Conservation (phyloP, 345 rosid species). For the Iberis pinnata region DNA sequence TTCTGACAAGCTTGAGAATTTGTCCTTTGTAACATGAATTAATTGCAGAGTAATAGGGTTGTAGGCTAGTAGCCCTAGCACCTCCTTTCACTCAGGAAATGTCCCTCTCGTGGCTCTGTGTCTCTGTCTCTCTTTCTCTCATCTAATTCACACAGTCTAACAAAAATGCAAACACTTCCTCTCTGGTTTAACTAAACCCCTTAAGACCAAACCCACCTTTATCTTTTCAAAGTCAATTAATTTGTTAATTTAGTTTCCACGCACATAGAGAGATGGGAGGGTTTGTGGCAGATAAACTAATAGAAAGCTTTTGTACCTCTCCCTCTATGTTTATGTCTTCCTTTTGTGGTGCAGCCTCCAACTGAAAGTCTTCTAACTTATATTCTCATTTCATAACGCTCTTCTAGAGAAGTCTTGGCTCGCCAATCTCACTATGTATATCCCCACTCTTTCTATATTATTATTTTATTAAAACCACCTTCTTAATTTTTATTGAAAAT, state of each 20-base stretch:
- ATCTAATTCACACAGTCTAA: slow-evolving; percentile 24
- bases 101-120: slow-evolving; percentile 58
- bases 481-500: slow-evolving; percentile 1
- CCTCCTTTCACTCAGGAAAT: slow-evolving; percentile 35
- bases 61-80: slow-evolving; percentile 43
- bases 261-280: slow-evolving; percentile 39
- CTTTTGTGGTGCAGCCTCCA: slow-evolving; percentile 55
- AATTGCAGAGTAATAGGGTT: slow-evolving; percentile 31
- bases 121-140: slow-evolving; percentile 30
- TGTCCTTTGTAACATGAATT: slow-evolving; percentile 31
- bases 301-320: slow-evolving; percentile 74
- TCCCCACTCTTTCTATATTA: slow-evolving; percentile 13
- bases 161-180: slow-evolving; percentile 15
- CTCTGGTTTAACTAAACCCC: slow-evolving; percentile 28
- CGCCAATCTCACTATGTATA: slow-evolving; percentile 41
- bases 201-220: slow-evolving; percentile 23
- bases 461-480: slow-evolving; percentile 6
- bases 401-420: slow-evolving; percentile 36
- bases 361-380: slow-evolving; percentile 61
- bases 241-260: slow-evolving; percentile 41
- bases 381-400: slow-evolving; percentile 37
- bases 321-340: slow-evolving; percentile 37
- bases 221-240: slow-evolving; percentile 59
- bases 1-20: slow-evolving; percentile 3
- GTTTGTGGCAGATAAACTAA: slow-evolving; percentile 72